Conservation (phyloP, 441 rosid species). For the Gossypium davidsonii region DNA sequence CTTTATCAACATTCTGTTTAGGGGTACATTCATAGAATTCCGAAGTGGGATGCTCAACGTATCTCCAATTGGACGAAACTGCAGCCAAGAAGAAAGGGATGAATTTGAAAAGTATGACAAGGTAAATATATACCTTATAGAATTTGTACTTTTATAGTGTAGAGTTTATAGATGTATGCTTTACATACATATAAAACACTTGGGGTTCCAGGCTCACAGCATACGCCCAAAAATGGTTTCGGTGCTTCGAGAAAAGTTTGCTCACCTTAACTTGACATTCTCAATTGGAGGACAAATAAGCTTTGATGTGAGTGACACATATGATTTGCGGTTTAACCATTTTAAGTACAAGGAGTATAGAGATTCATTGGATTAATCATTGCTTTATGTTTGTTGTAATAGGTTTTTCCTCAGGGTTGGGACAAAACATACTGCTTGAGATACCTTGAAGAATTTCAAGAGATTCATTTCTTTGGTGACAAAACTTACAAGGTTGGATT, state of each 20-base stretch:
- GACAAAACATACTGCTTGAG: constrained; percentile 96
- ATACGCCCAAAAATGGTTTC: constrained; percentile 78
- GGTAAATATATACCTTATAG: constrained; percentile 35
- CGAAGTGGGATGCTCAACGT: constrained; percentile 96
- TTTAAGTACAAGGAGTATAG: neutral
- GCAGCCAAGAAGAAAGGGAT: constrained; percentile 99
- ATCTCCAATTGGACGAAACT: constrained; percentile 95
- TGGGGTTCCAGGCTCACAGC: constrained; percentile 59
- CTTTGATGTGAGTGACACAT: constrained; percentile 63
- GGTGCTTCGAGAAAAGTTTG: constrained; percentile 72
- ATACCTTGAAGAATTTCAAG: constrained; percentile 61
- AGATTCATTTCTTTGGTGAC: constrained; percentile 97
- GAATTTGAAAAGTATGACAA: constrained; percentile 90
- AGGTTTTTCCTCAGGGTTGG: constrained; percentile 97
- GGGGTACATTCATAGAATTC: constrained; percentile 97
- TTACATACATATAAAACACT: constrained; percentile 2
- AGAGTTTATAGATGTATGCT: constrained; percentile 14
- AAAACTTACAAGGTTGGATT: constrained; percentile 75
- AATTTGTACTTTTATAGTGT: constrained; percentile 7
- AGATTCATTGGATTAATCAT: neutral
- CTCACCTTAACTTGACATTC: constrained; percentile 78
- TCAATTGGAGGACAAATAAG: constrained; percentile 97
- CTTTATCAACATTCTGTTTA: constrained; percentile 27
- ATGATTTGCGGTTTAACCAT: neutral
- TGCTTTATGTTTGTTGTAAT: constrained; percentile 15